Conservation (phyloP, 2,329 filamentous ascomycete genomes). For the Aspergillus viridinutans region DNA sequence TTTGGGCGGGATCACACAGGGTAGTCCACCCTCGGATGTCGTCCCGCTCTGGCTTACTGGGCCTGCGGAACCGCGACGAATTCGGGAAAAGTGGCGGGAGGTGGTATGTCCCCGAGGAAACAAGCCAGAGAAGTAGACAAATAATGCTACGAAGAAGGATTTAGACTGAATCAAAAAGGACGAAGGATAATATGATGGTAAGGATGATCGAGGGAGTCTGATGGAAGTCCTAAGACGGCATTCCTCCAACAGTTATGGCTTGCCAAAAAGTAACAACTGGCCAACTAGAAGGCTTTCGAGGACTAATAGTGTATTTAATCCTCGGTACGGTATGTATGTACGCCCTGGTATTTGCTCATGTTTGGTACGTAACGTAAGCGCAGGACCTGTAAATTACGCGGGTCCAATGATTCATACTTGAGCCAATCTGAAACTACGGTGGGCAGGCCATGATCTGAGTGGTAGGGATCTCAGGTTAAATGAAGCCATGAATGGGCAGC, state of each 20-base stretch:
- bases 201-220: background rate
- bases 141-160: background rate
- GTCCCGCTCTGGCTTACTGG: conserved; percentile 29
- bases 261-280: background rate
- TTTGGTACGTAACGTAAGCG: background rate
- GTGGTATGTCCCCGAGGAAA: conserved; percentile 2
- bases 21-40: conserved; percentile 34
- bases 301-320: background rate
- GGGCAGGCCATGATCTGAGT: background rate
- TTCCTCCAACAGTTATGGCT: background rate
- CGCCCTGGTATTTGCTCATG: background rate
- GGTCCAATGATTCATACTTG: background rate
- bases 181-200: background rate
- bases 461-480: background rate
- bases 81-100: conserved; percentile 28
- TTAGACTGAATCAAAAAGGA: background rate
- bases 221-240: background rate
- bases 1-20: conserved; percentile 28
- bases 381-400: background rate
- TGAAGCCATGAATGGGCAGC: background rate
- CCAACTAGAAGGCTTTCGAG: conserved; percentile 4
- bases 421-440: background rate
- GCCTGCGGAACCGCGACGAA: conserved; percentile 26
- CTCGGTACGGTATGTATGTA: background rate
- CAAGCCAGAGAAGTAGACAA: conserved; percentile 2